Evolutionary conservation across 2,329 filamentous ascomycete genomes (phyloP).

Genomic region (Rutstroemia sp.): DNA sequence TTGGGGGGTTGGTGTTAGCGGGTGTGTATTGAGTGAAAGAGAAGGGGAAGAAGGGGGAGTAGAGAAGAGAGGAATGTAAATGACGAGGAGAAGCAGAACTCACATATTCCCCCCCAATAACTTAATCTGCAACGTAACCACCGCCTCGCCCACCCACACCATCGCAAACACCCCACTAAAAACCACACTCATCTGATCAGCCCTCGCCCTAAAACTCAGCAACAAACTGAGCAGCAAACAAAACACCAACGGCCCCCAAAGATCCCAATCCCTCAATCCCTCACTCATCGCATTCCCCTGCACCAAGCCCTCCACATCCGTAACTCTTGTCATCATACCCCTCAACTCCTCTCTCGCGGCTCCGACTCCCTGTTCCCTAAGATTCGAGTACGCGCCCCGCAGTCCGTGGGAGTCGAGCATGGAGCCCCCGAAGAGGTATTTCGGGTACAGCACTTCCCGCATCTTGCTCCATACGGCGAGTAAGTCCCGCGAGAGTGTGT

Average conservation of each 20-base stretch:
- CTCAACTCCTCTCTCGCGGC: conserved; percentile 56
- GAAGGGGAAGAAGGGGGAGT: not conserved
- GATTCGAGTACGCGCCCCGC: conserved; percentile 54
- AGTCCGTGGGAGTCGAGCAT: conserved; percentile 54
- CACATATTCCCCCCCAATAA: conserved; percentile 94
- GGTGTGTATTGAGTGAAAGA: not conserved
- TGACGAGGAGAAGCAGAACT: conserved; percentile 33
- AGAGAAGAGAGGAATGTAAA: not conserved
- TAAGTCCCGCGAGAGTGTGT: conserved; percentile 87
- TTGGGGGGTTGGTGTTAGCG: not conserved
- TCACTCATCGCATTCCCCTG: conserved; percentile 66
- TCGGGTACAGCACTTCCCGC: conserved; percentile 92
- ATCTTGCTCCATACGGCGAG: conserved; percentile 96
- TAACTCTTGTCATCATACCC: conserved; percentile 51
- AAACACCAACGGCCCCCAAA: conserved; percentile 95
- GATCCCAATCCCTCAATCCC: conserved; percentile 90
- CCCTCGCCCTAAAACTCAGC: conserved; percentile 72
- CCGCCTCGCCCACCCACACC: conserved; percentile 93
- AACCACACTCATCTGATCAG: conserved; percentile 76
- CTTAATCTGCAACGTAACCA: conserved; percentile 97
- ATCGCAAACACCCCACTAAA: conserved; percentile 96
- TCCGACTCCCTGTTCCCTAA: conserved; percentile 49
- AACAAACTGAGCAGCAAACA: conserved; percentile 83
- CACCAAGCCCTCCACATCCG: conserved; percentile 56
- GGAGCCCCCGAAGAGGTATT: conserved; percentile 73